Evolutionary conservation across 1,284 basidiomycete genomes (phyloP).

Genomic region (Austropuccinia psidii): DNA sequence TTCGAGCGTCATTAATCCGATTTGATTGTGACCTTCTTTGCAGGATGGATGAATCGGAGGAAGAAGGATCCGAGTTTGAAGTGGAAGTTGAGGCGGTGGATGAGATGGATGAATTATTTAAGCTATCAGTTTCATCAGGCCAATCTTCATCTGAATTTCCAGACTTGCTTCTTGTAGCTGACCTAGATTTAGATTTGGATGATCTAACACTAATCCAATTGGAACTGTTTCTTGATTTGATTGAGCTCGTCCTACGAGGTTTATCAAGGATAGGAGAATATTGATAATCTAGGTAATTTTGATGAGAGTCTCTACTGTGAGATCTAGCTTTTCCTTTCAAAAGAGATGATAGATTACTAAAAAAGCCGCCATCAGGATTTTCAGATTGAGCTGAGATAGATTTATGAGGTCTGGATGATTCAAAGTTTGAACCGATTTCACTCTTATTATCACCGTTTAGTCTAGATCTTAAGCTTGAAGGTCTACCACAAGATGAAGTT

Average conservation of each 20-base stretch:
- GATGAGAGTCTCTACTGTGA: conserved; percentile 18
- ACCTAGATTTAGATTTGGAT: conserved; percentile 24
- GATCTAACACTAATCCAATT: conserved; percentile 15
- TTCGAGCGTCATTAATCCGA: conserved; percentile 31
- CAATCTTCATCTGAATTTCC: conserved; percentile 31
- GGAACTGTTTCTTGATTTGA: conserved; percentile 26
- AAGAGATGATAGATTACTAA: conserved; percentile 28
- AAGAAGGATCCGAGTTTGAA: conserved; percentile 35
- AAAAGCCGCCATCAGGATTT: conserved; percentile 33
- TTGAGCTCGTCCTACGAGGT: conserved; percentile 6
- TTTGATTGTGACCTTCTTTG: conserved; percentile 39
- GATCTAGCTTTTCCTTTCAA: conserved; percentile 35
- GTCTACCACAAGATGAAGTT: neutral
- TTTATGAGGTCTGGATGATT: neutral
- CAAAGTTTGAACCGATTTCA: conserved; percentile 8
- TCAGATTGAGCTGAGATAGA: neutral
- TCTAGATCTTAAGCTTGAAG: neutral
- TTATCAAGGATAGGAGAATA: neutral
- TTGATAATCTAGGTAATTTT: conserved; percentile 5
- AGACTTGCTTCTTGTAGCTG: conserved; percentile 7
- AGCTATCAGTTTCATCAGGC: conserved; percentile 23
- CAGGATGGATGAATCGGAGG: conserved; percentile 35
- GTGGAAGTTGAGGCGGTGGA: conserved; percentile 34
- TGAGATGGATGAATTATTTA: conserved; percentile 8
- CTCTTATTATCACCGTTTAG: conserved; percentile 2